Evolutionary conservation across 306 rosid genomes (phyloP).

Genomic region (Comarum palustre): DNA sequence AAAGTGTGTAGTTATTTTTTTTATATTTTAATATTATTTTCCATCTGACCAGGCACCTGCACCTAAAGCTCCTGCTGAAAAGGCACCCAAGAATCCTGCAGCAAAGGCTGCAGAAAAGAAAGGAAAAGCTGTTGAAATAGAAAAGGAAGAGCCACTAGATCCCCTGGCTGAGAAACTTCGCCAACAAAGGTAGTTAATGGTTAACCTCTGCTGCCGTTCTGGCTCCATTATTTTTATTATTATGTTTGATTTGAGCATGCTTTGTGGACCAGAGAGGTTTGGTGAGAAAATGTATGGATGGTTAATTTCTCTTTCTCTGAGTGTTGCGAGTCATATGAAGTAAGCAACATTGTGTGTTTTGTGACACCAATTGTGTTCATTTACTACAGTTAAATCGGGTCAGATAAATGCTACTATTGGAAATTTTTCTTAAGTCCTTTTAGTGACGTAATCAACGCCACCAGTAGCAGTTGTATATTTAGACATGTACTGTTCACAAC

Average conservation of each 20-base stretch:
- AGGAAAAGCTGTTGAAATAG: slow-evolving; percentile 50
- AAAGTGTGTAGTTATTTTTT: not conserved
- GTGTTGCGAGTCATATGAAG: not conserved
- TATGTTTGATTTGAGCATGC: not conserved
- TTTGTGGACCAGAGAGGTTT: not conserved
- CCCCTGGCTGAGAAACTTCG: slow-evolving; percentile 83
- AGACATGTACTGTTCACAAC: not conserved
- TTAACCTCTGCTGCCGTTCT: not conserved
- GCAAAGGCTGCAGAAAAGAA: slow-evolving; percentile 59
- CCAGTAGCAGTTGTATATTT: not conserved
- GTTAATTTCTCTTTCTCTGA: not conserved
- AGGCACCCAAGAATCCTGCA: slow-evolving; percentile 54
- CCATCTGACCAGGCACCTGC: slow-evolving; percentile 55
- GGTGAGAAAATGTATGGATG: not conserved
- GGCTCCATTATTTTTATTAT: not conserved
- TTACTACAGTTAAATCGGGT: not conserved
- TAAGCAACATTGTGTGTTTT: not conserved
- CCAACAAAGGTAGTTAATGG: slow-evolving; percentile 69
- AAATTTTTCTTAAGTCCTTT: too few species aligned
- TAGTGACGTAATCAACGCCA: not conserved
- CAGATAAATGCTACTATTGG: not conserved
- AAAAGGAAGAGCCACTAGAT: slow-evolving; percentile 65
- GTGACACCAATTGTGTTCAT: not conserved
- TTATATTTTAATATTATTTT: not conserved
- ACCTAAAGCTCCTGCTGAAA: slow-evolving; percentile 50